phyloP scores from a whole-genome alignment of 2,329 filamentous ascomycete species.

The Dothideomycetidae sp. region DNA sequence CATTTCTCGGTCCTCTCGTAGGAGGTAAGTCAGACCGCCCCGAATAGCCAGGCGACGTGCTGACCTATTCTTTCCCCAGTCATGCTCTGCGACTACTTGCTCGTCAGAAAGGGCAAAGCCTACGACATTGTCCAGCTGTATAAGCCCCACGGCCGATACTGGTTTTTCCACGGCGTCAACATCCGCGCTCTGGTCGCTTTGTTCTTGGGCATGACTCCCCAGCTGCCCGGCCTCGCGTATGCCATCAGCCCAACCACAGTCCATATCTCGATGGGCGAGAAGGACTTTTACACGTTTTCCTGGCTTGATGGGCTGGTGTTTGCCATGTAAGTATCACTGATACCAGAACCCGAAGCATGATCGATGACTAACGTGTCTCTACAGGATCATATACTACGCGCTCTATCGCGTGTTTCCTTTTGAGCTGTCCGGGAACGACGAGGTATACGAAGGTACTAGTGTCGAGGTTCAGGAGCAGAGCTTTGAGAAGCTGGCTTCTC shows the following conservation, averaged over 20 bases:
- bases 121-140: constrained; percentile 2
- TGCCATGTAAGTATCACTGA: too few relatives aligned
- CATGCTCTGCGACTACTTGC: constrained; percentile 5
- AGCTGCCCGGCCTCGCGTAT: constrained; percentile 3
- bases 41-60: too few relatives aligned
- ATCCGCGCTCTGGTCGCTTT: constrained; percentile 5
- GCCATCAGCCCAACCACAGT: constrained; percentile 10
- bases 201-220: constrained; percentile 1
- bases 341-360: too few relatives aligned
- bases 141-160: constrained; percentile 1
- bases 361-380: too few relatives aligned
- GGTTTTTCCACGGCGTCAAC: constrained; percentile 2
- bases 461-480: too few relatives aligned
- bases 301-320: constrained; percentile 10
- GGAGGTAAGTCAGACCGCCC: too few relatives aligned
- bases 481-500: too few relatives aligned
- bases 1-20: constrained; percentile 30
- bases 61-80: too few relatives aligned
- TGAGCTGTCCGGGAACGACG: constrained; percentile 8
- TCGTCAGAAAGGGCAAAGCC: not conserved
- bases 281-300: constrained; percentile 11
- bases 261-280: constrained; percentile 8
- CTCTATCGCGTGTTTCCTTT: constrained; percentile 8
- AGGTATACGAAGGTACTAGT: too few relatives aligned
- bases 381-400: constrained; percentile 11